phyloP scores from a whole-genome alignment of 768 basidiomycete species.

The Glaciozyma antarctica region DNA sequence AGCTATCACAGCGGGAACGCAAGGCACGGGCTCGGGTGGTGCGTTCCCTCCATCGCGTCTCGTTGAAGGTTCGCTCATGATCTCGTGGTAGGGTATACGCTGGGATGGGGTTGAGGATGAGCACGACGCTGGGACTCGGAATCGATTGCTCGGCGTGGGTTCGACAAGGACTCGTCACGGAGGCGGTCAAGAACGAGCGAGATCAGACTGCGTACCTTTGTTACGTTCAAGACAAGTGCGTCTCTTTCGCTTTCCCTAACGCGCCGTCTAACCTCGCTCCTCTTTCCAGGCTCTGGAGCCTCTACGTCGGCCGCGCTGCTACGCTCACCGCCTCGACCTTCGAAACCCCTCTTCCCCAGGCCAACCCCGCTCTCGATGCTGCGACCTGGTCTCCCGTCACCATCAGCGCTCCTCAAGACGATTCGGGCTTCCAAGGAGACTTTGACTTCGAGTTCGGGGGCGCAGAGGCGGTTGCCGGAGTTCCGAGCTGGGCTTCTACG shows the following conservation, averaged over 20 bases:
- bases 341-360: conserved; percentile 13
- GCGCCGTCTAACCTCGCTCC: background rate
- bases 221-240: conserved; percentile 31
- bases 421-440: background rate
- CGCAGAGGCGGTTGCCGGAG: background rate
- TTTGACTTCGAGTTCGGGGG: background rate
- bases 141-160: conserved; percentile 23
- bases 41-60: too few relatives aligned
- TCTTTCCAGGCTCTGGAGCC: conserved; percentile 27
- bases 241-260: background rate
- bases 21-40: background rate
- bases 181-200: conserved; percentile 8
- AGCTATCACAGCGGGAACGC: conserved; percentile 19
- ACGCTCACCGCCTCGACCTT: conserved; percentile 2
- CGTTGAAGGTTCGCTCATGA: too few relatives aligned
- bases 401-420: too few relatives aligned
- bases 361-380: conserved; percentile 12
- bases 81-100: background rate
- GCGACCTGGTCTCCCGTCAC: background rate
- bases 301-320: conserved; percentile 28
- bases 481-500: background rate
- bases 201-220: conserved; percentile 22
- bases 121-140: conserved; percentile 19
- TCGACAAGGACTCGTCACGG: conserved; percentile 11
- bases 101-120: background rate